A percentile compares a stretch with the other conserved stretches of the same genome.
Conservation (phyloP, 2,329 filamentous ascomycete genomes). For the Penicillium sp. region DNA sequence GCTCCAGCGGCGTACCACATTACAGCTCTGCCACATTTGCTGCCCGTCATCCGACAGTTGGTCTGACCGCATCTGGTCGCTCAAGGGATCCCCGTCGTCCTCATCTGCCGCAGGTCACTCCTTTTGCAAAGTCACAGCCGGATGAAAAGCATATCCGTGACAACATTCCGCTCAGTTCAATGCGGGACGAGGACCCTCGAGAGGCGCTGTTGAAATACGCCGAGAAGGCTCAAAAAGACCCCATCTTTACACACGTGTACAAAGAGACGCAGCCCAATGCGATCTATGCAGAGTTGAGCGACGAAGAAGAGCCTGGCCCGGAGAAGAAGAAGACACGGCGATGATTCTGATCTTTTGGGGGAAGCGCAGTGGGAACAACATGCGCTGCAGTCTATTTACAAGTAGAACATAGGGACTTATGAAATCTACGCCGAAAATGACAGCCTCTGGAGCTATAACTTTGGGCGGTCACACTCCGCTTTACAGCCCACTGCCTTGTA, state of each 20-base stretch:
- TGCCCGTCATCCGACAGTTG: constrained; percentile 61
- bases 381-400: no score
- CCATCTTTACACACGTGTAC: constrained; percentile 92
- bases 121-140: constrained; percentile 83
- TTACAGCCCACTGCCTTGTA: no score
- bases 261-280: constrained; percentile 85
- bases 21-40: constrained; percentile 60
- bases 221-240: constrained; percentile 85
- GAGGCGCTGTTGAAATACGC: constrained; percentile 94
- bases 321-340: constrained; percentile 54
- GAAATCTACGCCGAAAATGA: no score
- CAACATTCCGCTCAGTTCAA: constrained; percentile 80
- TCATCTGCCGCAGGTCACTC: constrained; percentile 76
- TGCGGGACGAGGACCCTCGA: constrained; percentile 93
- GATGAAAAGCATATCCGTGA: constrained; percentile 84
- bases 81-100: constrained; percentile 75
- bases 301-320: constrained; percentile 65
- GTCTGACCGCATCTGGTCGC: constrained; percentile 70
- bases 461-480: no score
- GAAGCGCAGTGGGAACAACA: no score
- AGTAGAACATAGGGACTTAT: no score
- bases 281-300: constrained; percentile 83
- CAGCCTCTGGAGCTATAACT: no score
- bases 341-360: constrained; percentile 8
- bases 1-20: constrained; percentile 65